These are phyloP conservation scores for Andrographis paniculata DNA, from an alignment of 305 asterid species.

Conservation along the genomic window DNA sequence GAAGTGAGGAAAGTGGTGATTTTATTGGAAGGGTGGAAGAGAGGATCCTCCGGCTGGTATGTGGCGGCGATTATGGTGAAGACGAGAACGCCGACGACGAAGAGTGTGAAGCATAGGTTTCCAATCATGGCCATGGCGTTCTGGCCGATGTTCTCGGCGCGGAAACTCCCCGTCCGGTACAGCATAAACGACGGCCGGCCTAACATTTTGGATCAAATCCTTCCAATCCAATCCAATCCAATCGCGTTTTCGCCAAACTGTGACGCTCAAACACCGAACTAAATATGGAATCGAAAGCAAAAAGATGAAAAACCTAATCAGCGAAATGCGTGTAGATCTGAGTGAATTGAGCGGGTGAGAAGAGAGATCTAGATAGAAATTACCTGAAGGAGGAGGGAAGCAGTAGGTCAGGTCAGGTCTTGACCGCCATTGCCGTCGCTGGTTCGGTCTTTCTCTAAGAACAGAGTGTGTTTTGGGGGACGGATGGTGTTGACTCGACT, in stretches of 20 bases:
- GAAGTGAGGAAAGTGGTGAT: slow-evolving; percentile 52
- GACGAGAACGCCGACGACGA: slow-evolving; percentile 52
- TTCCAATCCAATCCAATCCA: background rate
- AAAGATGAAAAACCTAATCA: background rate
- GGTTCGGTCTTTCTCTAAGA: too few species aligned
- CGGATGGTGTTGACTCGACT: background rate
- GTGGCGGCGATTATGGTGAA: slow-evolving; percentile 62
- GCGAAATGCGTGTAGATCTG: slow-evolving; percentile 11
- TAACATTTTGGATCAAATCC: slow-evolving; percentile 26
- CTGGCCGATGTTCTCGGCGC: slow-evolving; percentile 55
- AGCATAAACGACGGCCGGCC: slow-evolving; percentile 35
- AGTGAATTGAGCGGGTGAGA: background rate
- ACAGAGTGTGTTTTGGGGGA: background rate
- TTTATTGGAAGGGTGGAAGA: slow-evolving; percentile 55
- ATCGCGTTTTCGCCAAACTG: background rate
- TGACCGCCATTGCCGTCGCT: slow-evolving; percentile 1
- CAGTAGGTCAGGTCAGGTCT: background rate
- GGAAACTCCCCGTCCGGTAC: slow-evolving; percentile 37
- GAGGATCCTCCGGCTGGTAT: slow-evolving; percentile 61
- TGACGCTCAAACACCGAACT: background rate
- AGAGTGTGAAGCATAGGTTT: slow-evolving; percentile 44
- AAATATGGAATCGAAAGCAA: background rate
- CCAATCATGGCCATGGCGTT: slow-evolving; percentile 53
- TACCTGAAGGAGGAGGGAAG: background rate
- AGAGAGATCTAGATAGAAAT: slow-evolving; percentile 1